Percentiles rank a stretch among this genome's conserved stretches.
These are phyloP conservation scores for Penicillium sp. DNA, from an alignment of 2,329 filamentous ascomycete species.

Conservation along the genomic window DNA sequence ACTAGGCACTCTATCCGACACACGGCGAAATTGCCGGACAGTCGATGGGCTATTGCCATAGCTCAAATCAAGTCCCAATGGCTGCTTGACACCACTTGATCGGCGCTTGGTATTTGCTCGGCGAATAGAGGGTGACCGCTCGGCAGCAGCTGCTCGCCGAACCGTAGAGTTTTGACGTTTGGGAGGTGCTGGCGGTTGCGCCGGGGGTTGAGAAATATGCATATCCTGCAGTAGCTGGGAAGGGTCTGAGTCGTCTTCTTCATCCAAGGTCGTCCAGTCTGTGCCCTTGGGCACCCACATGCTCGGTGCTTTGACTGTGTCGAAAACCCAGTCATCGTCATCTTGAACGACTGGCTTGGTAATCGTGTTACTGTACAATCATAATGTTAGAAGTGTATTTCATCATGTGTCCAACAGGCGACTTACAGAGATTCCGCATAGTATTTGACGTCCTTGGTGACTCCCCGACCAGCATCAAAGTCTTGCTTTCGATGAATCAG, in stretches of 20 bases:
- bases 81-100: conserved; percentile 59
- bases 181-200: conserved; percentile 41
- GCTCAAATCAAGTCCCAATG: conserved; percentile 80
- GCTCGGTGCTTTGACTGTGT: conserved; percentile 73
- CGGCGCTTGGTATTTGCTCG: conserved; percentile 39
- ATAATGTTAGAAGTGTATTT: conserved; percentile 13
- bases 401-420: background rate
- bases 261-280: conserved; percentile 32
- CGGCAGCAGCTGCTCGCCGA: conserved; percentile 43
- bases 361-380: conserved; percentile 53
- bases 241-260: conserved; percentile 28
- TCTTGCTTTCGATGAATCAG: conserved; percentile 73
- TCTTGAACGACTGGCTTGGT: conserved; percentile 51
- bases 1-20: conserved; percentile 59
- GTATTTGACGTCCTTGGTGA: conserved; percentile 68
- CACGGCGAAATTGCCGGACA: conserved; percentile 82
- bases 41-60: conserved; percentile 93
- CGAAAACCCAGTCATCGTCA: conserved; percentile 90
- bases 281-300: conserved; percentile 54
- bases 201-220: conserved; percentile 43
- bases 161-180: conserved; percentile 56
- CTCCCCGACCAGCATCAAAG: conserved; percentile 68
- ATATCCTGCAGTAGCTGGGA: conserved; percentile 39
- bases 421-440: conserved; percentile 83
- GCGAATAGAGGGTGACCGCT: conserved; percentile 39